Evolutionary conservation across 176 grass and related monocot genomes (phyloP), one percentile per base, ranked within the genome.

Genomic region (Aegilops tauschii): DNA sequence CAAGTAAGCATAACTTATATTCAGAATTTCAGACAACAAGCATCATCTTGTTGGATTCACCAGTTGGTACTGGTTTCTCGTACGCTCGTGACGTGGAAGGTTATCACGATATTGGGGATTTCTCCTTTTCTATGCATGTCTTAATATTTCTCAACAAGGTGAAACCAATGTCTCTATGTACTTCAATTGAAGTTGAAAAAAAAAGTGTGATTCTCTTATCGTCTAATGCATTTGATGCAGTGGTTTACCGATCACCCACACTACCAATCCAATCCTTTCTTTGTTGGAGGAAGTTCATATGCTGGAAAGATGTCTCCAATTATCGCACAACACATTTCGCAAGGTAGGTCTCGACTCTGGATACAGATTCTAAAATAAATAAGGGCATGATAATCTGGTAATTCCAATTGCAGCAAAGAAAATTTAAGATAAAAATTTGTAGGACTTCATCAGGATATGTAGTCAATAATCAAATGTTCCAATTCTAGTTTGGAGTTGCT

Each of bases 41-140:
- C 58, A 79, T 89, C 28, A 61, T 93, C n/a, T 89, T 95, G 50
- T 16, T 90, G 29, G 91, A 95, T 65, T 87, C 93, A 35, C 93
- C 93, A 3, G 73, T 95, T 6, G 93, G 93, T 1, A 37, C 93
- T 30, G 91, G 91, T 27, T 95, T 95, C 62, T 93, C 94, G 9
- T 93, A 84, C 7, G 84, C 91, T 2, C 7, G 9, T 35, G 34
- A 85, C 30, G 17, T 81, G 0, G 83, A 83, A 80, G 94, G 91
- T 3, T 91, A 95, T 59, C 56, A 20, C 28, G 50, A 81, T 21
- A 36, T 87, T 9, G 86, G 86, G n/a, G 94, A 95, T 27, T 21
- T 56, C 5, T 73, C 65, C 25, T 81, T 88, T 10, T 90, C 85
- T 9, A 47, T 72, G 85, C 90, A 95, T 29, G 47, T 84, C 34